Evolutionary conservation across 1,284 basidiomycete species (phyloP), one percentile per base, ranked within the genome.

Genomic region (Cystobasidium sp.): DNA sequence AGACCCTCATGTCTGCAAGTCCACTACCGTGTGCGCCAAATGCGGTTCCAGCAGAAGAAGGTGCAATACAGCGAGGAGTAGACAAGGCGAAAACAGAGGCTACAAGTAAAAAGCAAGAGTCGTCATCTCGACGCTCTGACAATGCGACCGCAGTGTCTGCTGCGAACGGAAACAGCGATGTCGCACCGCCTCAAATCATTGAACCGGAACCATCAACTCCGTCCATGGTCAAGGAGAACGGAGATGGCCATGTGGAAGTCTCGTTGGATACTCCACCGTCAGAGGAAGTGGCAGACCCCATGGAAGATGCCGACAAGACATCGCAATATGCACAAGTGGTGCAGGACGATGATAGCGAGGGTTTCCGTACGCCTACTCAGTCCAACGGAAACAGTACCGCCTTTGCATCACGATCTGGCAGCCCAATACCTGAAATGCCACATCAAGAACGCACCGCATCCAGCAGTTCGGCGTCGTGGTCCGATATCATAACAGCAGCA

Each of bases 1-100:
- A 80, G 4, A 76, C 75, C 3, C 59, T 79, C 37, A 76, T 79
- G 75, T 62, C 77, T 10, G 78, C 77, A 0, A 49, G 75, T 6
- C 20, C 66, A 0, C 53, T 55, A n/a, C 79, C 79, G 0, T 16
- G 20, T 0, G 75, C 78, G 8, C 77, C 79, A 9, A 46, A 58
- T 37, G 51, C 43, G 1, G n/a, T 46, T 24, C 18, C 43, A 7
- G 44, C 44, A 31, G 39, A 31, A 7, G 49, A 41, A 1, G 64
- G 75, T 4, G 69, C 75, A 1, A 53, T 73, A n/a, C 24, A 63
- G 39, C n/a, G 51, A 43, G 61, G 20, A 10, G 58, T 66, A 22
- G 12, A 20, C 1, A 46, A 66, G 31, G 31, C 31, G 31, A 31
- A 31, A 31, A 5, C 31, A 31, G 31, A 31, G 31, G 31, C 31